Conservation (phyloP, 2,329 filamentous ascomycete genomes). For the Juglanconis sp. region DNA sequence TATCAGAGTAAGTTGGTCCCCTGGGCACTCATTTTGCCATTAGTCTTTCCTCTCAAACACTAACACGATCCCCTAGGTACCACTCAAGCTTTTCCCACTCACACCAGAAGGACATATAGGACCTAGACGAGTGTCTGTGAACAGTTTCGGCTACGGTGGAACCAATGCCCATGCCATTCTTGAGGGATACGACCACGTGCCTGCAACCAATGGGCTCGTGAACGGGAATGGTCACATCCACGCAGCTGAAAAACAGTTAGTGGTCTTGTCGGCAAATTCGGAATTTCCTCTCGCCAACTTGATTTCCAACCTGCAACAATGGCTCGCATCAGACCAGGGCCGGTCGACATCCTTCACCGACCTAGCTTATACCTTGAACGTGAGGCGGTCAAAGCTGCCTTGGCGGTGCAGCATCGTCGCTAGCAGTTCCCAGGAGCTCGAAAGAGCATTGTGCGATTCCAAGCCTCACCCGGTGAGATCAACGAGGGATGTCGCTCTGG, state of each 20-base stretch:
- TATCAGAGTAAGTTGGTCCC: neutral
- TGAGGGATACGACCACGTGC: neutral
- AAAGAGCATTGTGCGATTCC: neutral
- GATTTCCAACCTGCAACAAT: neutral
- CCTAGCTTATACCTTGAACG: constrained; percentile 25
- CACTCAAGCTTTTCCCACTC: neutral
- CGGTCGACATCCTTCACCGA: neutral
- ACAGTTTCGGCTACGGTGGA: constrained; percentile 22
- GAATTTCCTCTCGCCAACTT: no score
- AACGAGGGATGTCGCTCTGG: neutral
- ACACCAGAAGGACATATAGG: neutral
- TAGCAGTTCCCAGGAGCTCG: no score
- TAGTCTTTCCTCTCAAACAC: neutral
- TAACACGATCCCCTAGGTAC: neutral
- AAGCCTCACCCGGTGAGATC: neutral
- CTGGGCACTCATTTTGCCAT: neutral
- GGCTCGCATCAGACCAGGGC: neutral
- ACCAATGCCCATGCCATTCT: constrained; percentile 3
- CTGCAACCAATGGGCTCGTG: neutral
- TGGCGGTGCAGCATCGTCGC: constrained; percentile 17
- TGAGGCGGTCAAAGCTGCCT: constrained; percentile 24
- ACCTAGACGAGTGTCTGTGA: constrained; percentile 10
- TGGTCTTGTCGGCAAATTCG: no score
- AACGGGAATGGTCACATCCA: neutral
- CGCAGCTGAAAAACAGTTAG: neutral